A percentile compares a stretch with the other conserved stretches of the same genome.
Conservation (phyloP, 805 yeast genomes). For the Ogataea paradorogensis region DNA sequence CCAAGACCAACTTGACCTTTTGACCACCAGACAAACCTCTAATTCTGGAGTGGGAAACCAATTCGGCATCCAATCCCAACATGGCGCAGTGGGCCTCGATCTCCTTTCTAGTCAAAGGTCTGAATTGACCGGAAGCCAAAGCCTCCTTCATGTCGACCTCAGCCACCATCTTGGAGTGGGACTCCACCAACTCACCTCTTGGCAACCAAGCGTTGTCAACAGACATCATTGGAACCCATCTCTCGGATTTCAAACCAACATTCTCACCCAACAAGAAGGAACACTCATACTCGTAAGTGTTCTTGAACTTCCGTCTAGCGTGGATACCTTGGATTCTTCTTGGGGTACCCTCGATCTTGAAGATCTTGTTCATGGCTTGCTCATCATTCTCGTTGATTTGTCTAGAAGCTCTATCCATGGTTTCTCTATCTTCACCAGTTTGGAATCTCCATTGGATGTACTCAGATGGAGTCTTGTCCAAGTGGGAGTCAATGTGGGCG, state of each 20-base stretch:
- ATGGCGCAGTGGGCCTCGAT: slow-evolving; percentile 97
- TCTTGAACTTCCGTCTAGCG: slow-evolving; percentile 99
- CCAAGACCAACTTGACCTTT: slow-evolving; percentile 98
- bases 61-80: slow-evolving; percentile 98
- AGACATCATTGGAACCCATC: slow-evolving; percentile 99
- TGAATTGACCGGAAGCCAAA: slow-evolving; percentile 99
- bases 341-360: slow-evolving; percentile 97
- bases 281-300: slow-evolving; percentile 99
- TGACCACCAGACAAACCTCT: slow-evolving; percentile 99
- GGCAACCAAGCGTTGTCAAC: slow-evolving; percentile 99
- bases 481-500: slow-evolving; percentile 97
- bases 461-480: slow-evolving; percentile 99
- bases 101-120: slow-evolving; percentile 99
- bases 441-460: slow-evolving; percentile 99
- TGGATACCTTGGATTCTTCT: slow-evolving; percentile 94
- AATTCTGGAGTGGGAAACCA: slow-evolving; percentile 99
- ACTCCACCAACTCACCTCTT: slow-evolving; percentile 96
- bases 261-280: slow-evolving; percentile 97
- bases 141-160: slow-evolving; percentile 99
- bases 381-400: slow-evolving; percentile 96
- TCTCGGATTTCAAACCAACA: slow-evolving; percentile 97
- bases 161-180: slow-evolving; percentile 98
- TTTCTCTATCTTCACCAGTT: slow-evolving; percentile 99
- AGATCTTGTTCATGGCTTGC: slow-evolving; percentile 98
- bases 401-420: slow-evolving; percentile 99